These are phyloP conservation scores for Mycena belliarum DNA, from an alignment of 768 basidiomycete genomes.

Conservation along the genomic window DNA sequence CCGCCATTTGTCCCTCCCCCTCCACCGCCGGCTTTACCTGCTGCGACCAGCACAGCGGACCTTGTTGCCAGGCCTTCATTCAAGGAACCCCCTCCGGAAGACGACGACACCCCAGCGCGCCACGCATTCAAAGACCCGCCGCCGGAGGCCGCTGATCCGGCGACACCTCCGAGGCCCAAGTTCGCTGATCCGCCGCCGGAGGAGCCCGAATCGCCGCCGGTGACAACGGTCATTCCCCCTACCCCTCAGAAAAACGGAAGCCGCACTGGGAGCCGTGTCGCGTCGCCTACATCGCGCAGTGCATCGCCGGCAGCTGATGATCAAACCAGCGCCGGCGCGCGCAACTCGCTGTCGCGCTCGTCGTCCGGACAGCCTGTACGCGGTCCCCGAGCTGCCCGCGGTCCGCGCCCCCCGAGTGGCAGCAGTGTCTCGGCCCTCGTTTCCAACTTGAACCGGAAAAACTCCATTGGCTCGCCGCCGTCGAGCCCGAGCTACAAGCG, in stretches of 20 bases:
- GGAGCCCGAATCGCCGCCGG: constrained; percentile 29
- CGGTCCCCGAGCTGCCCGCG: constrained; percentile 51
- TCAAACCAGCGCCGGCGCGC: not conserved
- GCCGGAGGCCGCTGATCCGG: constrained; percentile 30
- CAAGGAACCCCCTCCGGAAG: constrained; percentile 64
- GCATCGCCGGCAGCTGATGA: constrained; percentile 41
- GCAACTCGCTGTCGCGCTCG: constrained; percentile 23
- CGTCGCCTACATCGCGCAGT: constrained; percentile 42
- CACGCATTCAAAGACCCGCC: constrained; percentile 43
- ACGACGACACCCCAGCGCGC: constrained; percentile 46
- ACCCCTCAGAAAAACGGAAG: constrained; percentile 50
- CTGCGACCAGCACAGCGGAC: constrained; percentile 9
- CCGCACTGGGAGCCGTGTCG: constrained; percentile 30
- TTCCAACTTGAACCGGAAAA: constrained; percentile 56
- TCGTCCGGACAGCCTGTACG: constrained; percentile 28
- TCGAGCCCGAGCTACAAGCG: constrained; percentile 46
- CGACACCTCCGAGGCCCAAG: constrained; percentile 38
- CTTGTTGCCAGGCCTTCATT: constrained; percentile 40
- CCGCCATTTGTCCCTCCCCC: constrained; percentile 26
- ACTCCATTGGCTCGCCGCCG: constrained; percentile 38
- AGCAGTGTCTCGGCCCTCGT: constrained; percentile 56
- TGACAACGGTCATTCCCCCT: constrained; percentile 51
- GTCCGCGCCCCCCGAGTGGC: constrained; percentile 42
- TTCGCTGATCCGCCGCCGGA: constrained; percentile 42
- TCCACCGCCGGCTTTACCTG: constrained; percentile 30